Conservation (phyloP, 1,284 basidiomycete genomes). For the Ceratorhiza oryzae-sativae region DNA sequence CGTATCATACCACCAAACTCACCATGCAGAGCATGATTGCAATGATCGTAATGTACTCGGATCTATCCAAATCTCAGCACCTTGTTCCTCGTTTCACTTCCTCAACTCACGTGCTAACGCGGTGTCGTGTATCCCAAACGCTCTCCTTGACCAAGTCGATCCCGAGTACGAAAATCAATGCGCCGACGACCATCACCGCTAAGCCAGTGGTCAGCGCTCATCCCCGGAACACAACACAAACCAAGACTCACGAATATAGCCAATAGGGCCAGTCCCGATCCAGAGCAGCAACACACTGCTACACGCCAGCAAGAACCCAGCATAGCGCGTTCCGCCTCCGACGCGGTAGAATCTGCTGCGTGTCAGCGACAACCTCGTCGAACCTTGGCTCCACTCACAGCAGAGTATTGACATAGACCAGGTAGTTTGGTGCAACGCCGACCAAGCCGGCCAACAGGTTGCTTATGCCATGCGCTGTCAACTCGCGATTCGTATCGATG, state of each 20-base stretch:
- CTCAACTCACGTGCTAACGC: conserved; percentile 73
- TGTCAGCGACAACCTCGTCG: too few species aligned
- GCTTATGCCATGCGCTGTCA: conserved; percentile 92
- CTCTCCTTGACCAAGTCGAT: conserved; percentile 95
- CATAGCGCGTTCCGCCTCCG: conserved; percentile 84
- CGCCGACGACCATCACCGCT: conserved; percentile 90
- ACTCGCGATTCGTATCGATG: conserved; percentile 91
- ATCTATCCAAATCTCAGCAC: conserved; percentile 51
- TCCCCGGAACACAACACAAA: neutral
- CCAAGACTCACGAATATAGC: conserved; percentile 87
- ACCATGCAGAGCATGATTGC: conserved; percentile 93
- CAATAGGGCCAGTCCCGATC: conserved; percentile 85
- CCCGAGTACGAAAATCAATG: conserved; percentile 94
- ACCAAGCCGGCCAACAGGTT: conserved; percentile 83
- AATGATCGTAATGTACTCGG: conserved; percentile 78
- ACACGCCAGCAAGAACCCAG: conserved; percentile 85
- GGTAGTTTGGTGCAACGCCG: conserved; percentile 80
- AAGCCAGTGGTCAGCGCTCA: conserved; percentile 25
- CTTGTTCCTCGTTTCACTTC: conserved; percentile 52
- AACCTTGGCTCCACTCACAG: too few species aligned
- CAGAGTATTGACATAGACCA: conserved; percentile 90
- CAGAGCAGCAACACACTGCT: conserved; percentile 79
- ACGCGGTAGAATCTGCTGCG: conserved; percentile 92
- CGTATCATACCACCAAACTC: conserved; percentile 43
- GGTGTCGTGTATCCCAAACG: conserved; percentile 92